Base-by-base conservation (phyloP, 768 basidiomycete genomes). In the Boletellus sp. region DNA sequence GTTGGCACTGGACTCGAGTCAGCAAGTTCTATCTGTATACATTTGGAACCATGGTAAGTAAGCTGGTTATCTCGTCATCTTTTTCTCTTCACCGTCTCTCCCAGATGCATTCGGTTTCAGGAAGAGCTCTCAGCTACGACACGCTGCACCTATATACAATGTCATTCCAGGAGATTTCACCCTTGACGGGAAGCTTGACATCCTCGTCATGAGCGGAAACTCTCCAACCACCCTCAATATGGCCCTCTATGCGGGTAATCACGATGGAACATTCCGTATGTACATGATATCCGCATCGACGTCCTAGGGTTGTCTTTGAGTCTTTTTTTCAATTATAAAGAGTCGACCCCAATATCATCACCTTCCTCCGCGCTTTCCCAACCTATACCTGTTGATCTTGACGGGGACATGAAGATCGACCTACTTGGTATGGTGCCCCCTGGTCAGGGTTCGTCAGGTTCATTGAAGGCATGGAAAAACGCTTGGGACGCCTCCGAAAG, bases 141-240 rank as follows among this genome's bases (percentile, higher is more conserved):
- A 89, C 70, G 67, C 78, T 7, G 55, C 65, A 23, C 74, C 73
- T 26, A 75, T 96, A 19, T 71, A 80, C 52, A 96, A 96, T 62
- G 84, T 94, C 44, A 80, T 98, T 10, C 94, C 94, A 0, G 91
- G 90, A 19, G 96, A 99, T 70, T 96, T 88, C 62, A 88, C 94
- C 22, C 88, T 93, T 62, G 87, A 93, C 49, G 96, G 96, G 26
- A 85, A 81, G 58, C 77, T 98, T 4, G 96, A 98, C 68, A 63
- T 96, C 2, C 80, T 98, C 2, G 81, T 98, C 40, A 93, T 97
- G 89, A 81, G 84, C 37, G 74, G 83, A 48, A 75, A 77, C 54
- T 66, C 63, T 43, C 72, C 59, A 44, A 74, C 60, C 53, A 79
- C 78, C 48, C 66, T 91, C 32, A 80, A 84, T 26, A 77, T 95